phyloP scores from a whole-genome alignment of 2,329 filamentous ascomycete genomes.

The Davidsoniella neocaledoniae region DNA sequence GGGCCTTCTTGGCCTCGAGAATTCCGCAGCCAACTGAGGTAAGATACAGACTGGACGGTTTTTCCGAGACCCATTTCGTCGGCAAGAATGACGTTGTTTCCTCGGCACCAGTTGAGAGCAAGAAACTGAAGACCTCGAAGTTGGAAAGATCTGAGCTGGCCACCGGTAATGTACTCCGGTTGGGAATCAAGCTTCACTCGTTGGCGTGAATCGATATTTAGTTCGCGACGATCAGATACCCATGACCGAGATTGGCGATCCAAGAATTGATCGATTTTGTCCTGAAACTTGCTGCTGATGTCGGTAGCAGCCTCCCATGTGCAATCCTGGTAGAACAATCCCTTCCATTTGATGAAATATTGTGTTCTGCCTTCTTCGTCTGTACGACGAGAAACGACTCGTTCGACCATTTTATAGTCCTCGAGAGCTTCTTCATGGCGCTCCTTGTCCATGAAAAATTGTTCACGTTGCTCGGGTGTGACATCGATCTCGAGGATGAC shows the following conservation, averaged over 20 bases:
- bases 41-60: conserved; percentile 92
- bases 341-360: conserved; percentile 96
- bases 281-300: conserved; percentile 63
- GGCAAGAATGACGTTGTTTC: conserved; percentile 89
- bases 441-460: conserved; percentile 90
- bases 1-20: conserved; percentile 80
- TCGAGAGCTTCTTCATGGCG: conserved; percentile 73
- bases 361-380: conserved; percentile 60
- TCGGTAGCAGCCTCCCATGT: conserved; percentile 78
- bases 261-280: conserved; percentile 80
- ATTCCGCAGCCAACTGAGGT: conserved; percentile 93
- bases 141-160: conserved; percentile 83
- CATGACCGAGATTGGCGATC: conserved; percentile 70
- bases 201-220: conserved; percentile 57
- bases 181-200: conserved; percentile 65
- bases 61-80: conserved; percentile 99
- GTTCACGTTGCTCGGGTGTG: conserved; percentile 72
- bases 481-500: conserved; percentile 61
- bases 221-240: conserved; percentile 61
- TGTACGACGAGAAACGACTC: conserved; percentile 70
- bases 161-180: conserved; percentile 68
- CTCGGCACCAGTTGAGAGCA: conserved; percentile 85
- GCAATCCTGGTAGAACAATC: conserved; percentile 78
- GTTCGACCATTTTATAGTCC: conserved; percentile 83
- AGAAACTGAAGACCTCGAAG: conserved; percentile 89